These are phyloP conservation scores for Hordeum marinum DNA, from an alignment of 176 grass and related monocot species.

Conservation along the genomic window DNA sequence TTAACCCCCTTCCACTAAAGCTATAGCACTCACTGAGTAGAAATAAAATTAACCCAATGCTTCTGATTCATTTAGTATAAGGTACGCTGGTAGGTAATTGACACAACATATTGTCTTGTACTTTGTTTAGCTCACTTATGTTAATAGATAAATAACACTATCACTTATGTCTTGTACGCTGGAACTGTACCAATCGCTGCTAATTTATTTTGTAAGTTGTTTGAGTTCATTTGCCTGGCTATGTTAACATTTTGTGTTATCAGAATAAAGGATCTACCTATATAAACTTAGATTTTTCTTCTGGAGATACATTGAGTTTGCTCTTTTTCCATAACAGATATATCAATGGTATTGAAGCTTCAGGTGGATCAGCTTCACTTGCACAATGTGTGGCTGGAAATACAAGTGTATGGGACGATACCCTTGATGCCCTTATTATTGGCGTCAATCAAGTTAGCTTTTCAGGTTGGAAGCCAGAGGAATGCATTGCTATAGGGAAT, in stretches of 20 bases:
- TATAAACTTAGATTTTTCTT: background rate
- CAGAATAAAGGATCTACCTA: background rate
- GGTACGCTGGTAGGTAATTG: background rate
- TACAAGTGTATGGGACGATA: conserved; percentile 54
- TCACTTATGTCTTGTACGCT: background rate
- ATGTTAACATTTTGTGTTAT: background rate
- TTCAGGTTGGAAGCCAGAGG: conserved; percentile 83
- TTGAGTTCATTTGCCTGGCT: background rate
- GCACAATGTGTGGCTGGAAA: conserved; percentile 49
- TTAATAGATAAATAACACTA: background rate
- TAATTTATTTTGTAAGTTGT: background rate
- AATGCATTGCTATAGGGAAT: conserved; percentile 77
- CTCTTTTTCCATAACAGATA: conserved; percentile 37
- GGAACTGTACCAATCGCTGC: background rate
- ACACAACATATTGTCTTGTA: background rate
- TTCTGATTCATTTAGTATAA: background rate
- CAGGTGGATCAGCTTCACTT: conserved; percentile 69
- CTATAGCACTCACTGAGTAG: background rate
- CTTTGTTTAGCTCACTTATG: background rate
- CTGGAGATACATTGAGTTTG: background rate
- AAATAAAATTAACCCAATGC: background rate
- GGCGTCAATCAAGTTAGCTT: conserved; percentile 72
- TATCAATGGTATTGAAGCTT: conserved; percentile 74
- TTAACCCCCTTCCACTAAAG: background rate
- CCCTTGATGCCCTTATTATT: conserved; percentile 73